phyloP scores from a whole-genome alignment of 768 basidiomycete species.

The Hortiboletus flavorubellus region DNA sequence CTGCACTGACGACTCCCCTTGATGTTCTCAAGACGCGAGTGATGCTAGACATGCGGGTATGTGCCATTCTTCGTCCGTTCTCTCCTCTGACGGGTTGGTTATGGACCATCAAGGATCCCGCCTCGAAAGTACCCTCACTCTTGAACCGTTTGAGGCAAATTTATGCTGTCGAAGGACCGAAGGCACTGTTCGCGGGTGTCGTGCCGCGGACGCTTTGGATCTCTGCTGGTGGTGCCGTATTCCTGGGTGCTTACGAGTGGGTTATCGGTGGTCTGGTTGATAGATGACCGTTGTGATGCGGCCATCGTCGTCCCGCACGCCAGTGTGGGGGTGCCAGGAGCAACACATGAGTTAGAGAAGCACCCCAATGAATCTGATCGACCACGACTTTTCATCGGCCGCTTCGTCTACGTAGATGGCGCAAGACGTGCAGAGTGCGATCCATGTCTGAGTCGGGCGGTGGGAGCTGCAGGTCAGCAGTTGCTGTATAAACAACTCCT shows the following conservation, averaged over 20 bases:
- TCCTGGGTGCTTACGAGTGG: constrained; percentile 96
- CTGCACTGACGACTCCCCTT: constrained; percentile 87
- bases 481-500: constrained; percentile 25
- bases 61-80: neutral
- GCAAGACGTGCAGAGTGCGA: constrained; percentile 40
- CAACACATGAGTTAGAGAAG: neutral
- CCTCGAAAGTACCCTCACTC: constrained; percentile 53
- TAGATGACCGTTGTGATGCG: constrained; percentile 9
- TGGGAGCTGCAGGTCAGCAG: constrained; percentile 30
- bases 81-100: neutral
- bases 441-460: constrained; percentile 22
- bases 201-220: constrained; percentile 96
- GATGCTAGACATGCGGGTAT: constrained; percentile 89
- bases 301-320: neutral
- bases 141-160: constrained; percentile 59
- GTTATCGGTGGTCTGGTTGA: constrained; percentile 49
- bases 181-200: constrained; percentile 80
- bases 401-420: constrained; percentile 38
- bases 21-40: constrained; percentile 97
- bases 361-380: neutral
- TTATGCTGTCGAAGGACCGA: constrained; percentile 63
- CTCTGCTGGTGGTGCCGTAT: constrained; percentile 93
- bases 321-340: neutral
- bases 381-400: constrained; percentile 11
- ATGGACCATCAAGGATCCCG: constrained; percentile 41